These are phyloP conservation scores for Penicillium corylophilum DNA, from an alignment of 2,329 filamentous ascomycete genomes.

Conservation along the genomic window DNA sequence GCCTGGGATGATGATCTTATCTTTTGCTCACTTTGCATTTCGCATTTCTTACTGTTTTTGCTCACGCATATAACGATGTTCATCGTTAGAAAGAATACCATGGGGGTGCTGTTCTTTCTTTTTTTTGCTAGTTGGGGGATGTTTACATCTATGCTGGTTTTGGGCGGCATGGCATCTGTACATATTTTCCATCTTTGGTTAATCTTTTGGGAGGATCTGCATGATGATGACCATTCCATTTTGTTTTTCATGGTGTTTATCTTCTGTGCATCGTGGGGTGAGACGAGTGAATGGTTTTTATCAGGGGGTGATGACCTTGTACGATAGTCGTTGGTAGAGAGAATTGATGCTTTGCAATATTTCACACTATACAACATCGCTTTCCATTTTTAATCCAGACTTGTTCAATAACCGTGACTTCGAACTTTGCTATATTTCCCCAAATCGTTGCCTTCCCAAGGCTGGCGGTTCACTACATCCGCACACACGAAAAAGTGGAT, in stretches of 20 bases:
- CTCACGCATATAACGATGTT: conserved; percentile 4
- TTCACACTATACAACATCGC: no score
- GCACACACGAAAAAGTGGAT: conserved; percentile 20
- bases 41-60: conserved; percentile 5
- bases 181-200: conserved; percentile 23
- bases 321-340: conserved; percentile 23
- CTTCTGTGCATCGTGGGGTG: conserved; percentile 4
- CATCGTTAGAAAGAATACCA: conserved; percentile 2
- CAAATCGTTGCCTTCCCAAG: no score
- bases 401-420: no score
- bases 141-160: conserved; percentile 10
- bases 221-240: conserved; percentile 10
- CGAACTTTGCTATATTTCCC: no score
- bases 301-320: conserved; percentile 19
- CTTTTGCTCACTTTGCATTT: conserved; percentile 10
- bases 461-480: not conserved
- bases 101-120: conserved; percentile 8
- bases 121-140: conserved; percentile 8
- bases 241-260: conserved; percentile 10
- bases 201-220: conserved; percentile 13
- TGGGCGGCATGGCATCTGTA: conserved; percentile 19
- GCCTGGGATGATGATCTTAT: conserved; percentile 1
- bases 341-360: conserved; percentile 18
- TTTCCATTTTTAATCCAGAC: no score
- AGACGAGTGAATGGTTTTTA: conserved; percentile 11